Evolutionary conservation across 106 monocot genomes (phyloP).

Genomic region (Iris macrosiphon): DNA sequence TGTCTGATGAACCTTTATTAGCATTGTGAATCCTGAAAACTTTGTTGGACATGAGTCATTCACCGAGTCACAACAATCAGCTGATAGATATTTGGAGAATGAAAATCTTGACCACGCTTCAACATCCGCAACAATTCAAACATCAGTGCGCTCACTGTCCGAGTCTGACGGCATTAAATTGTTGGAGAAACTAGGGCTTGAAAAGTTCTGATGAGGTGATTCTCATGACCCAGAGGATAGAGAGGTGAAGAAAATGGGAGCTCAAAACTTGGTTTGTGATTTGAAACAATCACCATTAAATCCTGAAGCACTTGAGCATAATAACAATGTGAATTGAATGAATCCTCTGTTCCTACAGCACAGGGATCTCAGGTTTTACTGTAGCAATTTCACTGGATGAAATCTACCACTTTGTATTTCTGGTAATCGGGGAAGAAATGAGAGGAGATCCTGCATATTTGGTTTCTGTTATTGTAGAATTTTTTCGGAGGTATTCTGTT

Average conservation of each 20-base stretch:
- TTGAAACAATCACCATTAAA: slow-evolving; percentile 17
- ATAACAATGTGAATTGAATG: slow-evolving; percentile 14
- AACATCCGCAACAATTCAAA: slow-evolving; percentile 5
- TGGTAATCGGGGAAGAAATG: slow-evolving; percentile 88
- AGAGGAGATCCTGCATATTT: slow-evolving; percentile 76
- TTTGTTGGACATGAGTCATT: slow-evolving; percentile 11
- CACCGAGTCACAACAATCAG: slow-evolving; percentile 12
- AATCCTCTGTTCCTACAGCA: slow-evolving; percentile 27
- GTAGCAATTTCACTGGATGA: slow-evolving; percentile 84
- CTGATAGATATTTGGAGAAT: slow-evolving; percentile 5
- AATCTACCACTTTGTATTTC: slow-evolving; percentile 74
- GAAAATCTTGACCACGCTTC: slow-evolving; percentile 15
- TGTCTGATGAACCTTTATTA: slow-evolving; percentile 7
- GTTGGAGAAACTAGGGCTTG: slow-evolving; percentile 9
- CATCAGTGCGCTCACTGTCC: slow-evolving; percentile 14
- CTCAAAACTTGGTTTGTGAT: slow-evolving; percentile 13
- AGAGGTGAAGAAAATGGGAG: too few relatives aligned
- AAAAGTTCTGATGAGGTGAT: slow-evolving; percentile 14
- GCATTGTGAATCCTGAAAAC: slow-evolving; percentile 5
- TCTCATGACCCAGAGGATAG: too few relatives aligned
- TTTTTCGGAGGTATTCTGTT: slow-evolving; percentile 55
- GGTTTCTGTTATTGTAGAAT: slow-evolving; percentile 73
- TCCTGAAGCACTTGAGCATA: slow-evolving; percentile 12
- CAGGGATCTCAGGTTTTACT: slow-evolving; percentile 24
- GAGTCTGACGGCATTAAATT: slow-evolving; percentile 26